Base-by-base conservation (phyloP, 208 protist genomes). In the Balamuthia mandrillaris region DNA sequence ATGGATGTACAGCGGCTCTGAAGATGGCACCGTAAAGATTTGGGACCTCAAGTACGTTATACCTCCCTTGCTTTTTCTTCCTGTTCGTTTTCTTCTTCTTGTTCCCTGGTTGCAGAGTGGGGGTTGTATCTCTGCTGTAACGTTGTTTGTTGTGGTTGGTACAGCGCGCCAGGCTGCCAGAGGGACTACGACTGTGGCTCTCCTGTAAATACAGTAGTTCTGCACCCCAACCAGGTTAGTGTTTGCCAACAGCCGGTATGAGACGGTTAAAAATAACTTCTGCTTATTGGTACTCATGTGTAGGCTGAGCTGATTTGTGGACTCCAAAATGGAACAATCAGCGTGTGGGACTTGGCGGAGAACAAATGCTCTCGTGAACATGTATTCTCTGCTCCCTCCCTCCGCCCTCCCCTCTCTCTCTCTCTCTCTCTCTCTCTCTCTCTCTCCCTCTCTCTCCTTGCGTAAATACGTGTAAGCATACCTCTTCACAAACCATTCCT, bases 21-120 rank as follows among this genome's bases (percentile, higher is more conserved):
- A 97, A 70, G 95, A 97, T 83, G 86, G 88, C 21, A 94, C 91
- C n/a, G 70, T 97, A 21, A 95, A 95, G 81, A 92, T 97, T 24
- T 97, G 95, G 95, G 95, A 97, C 86, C 56, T 96, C 18, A 75
- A 94, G 68, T 89, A 85, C 56, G 5, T 16, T 49, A 60, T 41
- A n/a, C n/a, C n/a, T n/a, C n/a, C n/a, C n/a, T n/a, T n/a, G n/a
- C n/a, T n/a, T n/a, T n/a, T n/a, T n/a, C n/a, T n/a, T n/a, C n/a
- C n/a, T n/a, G n/a, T n/a, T n/a, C n/a, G n/a, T n/a, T 14, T 9
- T 16, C 27, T 29, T n/a, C n/a, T n/a, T n/a, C n/a, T n/a, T n/a
- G n/a, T n/a, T 56, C n/a, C 49, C 49, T 56, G 18, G 18, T 52
- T 85, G 29, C 44, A 18, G 47, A 14, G n/a, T 58, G n/a, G n/a